phyloP scores from a whole-genome alignment of 805 yeast genomes.

The Nakazawaea ishiwadae region DNA sequence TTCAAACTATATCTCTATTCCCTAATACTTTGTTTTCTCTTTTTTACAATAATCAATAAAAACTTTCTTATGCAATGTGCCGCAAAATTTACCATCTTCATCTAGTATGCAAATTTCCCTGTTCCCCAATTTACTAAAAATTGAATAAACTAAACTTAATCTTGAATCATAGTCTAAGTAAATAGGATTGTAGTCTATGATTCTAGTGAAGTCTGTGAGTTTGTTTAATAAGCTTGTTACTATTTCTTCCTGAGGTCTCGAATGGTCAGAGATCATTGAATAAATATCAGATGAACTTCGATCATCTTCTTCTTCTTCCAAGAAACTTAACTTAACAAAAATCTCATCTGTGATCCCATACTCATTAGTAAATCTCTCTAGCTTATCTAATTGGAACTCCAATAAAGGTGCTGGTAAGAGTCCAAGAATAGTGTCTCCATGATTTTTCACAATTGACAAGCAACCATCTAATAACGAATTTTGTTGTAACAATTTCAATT shows the following conservation, averaged over 20 bases:
- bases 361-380: slow-evolving; percentile 26
- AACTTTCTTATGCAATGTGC: slow-evolving; percentile 48
- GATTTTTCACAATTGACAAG: slow-evolving; percentile 32
- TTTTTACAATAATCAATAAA: slow-evolving; percentile 38
- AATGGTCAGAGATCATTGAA: slow-evolving; percentile 3
- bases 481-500: slow-evolving; percentile 32
- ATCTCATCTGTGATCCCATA: slow-evolving; percentile 26
- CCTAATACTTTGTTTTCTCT: neutral
- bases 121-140: slow-evolving; percentile 49
- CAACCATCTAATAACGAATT: slow-evolving; percentile 47
- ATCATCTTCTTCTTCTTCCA: slow-evolving; percentile 3
- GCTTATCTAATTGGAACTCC: slow-evolving; percentile 45
- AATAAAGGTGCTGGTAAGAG: slow-evolving; percentile 45
- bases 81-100: slow-evolving; percentile 42
- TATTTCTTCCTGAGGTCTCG: slow-evolving; percentile 2
- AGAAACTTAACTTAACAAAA: slow-evolving; percentile 21
- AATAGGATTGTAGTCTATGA: slow-evolving; percentile 42
- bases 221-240: slow-evolving; percentile 16
- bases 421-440: slow-evolving; percentile 29
- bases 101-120: slow-evolving; percentile 40
- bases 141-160: slow-evolving; percentile 42
- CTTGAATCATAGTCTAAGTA: slow-evolving; percentile 43
- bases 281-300: neutral
- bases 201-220: slow-evolving; percentile 34
- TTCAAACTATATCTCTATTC: neutral